Evolutionary conservation across 116 monocot genomes (phyloP), one percentile per base, ranked within the genome.

Genomic region (Trichopus zeylanicus): DNA sequence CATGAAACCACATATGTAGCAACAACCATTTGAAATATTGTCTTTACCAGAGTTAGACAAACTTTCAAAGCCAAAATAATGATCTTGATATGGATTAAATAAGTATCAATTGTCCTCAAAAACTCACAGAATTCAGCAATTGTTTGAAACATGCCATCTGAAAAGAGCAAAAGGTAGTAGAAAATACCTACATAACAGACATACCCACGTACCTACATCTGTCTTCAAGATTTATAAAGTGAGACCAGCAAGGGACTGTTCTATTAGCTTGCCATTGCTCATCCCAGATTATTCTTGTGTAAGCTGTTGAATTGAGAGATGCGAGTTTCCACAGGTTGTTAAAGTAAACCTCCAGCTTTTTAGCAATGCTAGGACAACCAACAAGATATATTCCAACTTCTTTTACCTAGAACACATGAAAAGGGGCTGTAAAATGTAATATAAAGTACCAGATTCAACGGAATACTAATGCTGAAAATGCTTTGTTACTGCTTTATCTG

Each of bases 201-300:
- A 39, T 39, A 39, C 16, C n/a, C 39, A 20, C 49, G 8, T 73
- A 94, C 94, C 79, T 94, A 83, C 94, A 94, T 73, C 89, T 77
- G 39, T 83, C 63, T 62, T 59, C 74, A 23, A 47, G 52, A 52
- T 63, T 60, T 55, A 94, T 65, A 53, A 89, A 94, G 73, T 86
- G 80, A 10, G 94, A 94, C 94, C 94, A 94, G 70, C 94, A 94
- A 56, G 94, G 94, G n/a, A 94, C 74, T 72, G 78, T 81, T 72
- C 94, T 86, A 26, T 48, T 56, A 64, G 56, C 75, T 76, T 94
- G 86, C 86, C 81, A 86, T 23, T 73, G 82, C 23, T 76, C 67
- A 68, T 94, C 94, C 74, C 73, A 85, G 37, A 83, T 67, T 20
- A 68, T 63, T 67, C 49, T 78, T 57, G 89, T 94, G 67, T 81